These are phyloP conservation scores for Suillus spraguei DNA, from an alignment of 768 basidiomycete species.

Conservation along the genomic window DNA sequence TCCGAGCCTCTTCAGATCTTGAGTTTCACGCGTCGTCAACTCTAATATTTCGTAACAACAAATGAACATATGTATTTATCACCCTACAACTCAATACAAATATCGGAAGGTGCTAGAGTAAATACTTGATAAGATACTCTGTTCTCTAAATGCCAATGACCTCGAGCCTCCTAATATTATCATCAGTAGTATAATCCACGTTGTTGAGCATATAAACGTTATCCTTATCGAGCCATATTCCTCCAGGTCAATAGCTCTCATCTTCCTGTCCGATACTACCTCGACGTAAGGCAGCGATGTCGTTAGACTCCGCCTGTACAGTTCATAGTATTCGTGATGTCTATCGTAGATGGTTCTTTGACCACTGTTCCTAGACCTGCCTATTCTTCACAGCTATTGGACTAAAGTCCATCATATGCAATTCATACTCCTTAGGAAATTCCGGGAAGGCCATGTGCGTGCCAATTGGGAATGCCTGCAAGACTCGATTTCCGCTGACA, in stretches of 20 bases:
- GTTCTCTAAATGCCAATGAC: not conserved
- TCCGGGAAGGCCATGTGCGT: not conserved
- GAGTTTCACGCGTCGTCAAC: too few species aligned
- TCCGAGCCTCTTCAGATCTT: too few species aligned
- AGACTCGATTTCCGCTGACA: not conserved
- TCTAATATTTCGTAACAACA: not conserved
- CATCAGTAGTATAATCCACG: not conserved
- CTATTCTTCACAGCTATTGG: not conserved
- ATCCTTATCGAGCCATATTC: not conserved
- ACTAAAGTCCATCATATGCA: conserved; percentile 1
- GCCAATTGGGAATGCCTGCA: conserved; percentile 1
- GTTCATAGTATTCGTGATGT: not conserved
- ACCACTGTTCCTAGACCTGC: conserved; percentile 2
- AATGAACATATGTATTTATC: not conserved
- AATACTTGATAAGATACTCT: not conserved
- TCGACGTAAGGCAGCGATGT: not conserved
- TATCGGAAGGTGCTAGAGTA: too few species aligned
- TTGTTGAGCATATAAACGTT: not conserved
- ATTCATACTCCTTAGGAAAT: not conserved
- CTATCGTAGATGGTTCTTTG: not conserved
- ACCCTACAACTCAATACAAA: too few species aligned
- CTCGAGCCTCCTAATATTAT: not conserved
- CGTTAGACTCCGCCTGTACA: not conserved
- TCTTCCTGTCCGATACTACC: not conserved
- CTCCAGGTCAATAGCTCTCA: not conserved